phyloP scores from a whole-genome alignment of 352 stramenopile species.

The Globisporangium sylvaticum region DNA sequence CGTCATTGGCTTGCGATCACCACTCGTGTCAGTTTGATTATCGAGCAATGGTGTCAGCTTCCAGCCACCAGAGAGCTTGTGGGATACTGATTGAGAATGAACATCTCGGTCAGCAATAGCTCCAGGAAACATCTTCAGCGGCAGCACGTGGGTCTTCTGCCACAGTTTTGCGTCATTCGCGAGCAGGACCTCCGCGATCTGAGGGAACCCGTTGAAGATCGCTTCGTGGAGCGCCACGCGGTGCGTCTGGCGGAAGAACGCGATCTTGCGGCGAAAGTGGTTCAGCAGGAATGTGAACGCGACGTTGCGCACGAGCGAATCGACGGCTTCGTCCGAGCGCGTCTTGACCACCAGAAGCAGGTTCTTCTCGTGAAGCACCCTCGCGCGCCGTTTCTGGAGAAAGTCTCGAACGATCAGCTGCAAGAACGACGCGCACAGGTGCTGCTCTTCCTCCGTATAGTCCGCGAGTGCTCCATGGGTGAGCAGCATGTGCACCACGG shows the following conservation, averaged over 20 bases:
- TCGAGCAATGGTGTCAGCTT: constrained; percentile 37
- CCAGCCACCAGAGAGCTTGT: constrained; percentile 37
- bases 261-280: constrained; percentile 43
- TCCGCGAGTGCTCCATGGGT: constrained; percentile 47
- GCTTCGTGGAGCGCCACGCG: constrained; percentile 74
- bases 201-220: constrained; percentile 56
- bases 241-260: constrained; percentile 49
- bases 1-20: constrained; percentile 27
- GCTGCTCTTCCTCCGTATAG: constrained; percentile 42
- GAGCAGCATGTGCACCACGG: constrained; percentile 68
- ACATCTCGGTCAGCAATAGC: constrained; percentile 3
- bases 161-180: constrained; percentile 44
- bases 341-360: constrained; percentile 8
- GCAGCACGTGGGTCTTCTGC: constrained; percentile 62
- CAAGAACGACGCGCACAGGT: constrained; percentile 58
- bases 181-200: constrained; percentile 51
- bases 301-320: constrained; percentile 54
- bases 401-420: constrained; percentile 55
- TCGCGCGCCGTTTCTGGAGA: constrained; percentile 26
- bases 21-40: neutral
- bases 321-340: constrained; percentile 42
- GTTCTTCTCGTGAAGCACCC: constrained; percentile 8
- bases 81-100: constrained; percentile 6
- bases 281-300: constrained; percentile 57
- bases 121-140: constrained; percentile 40